Conservation (phyloP, 371 early-diverging fungal species). For the Amoeboradix gromovi region DNA sequence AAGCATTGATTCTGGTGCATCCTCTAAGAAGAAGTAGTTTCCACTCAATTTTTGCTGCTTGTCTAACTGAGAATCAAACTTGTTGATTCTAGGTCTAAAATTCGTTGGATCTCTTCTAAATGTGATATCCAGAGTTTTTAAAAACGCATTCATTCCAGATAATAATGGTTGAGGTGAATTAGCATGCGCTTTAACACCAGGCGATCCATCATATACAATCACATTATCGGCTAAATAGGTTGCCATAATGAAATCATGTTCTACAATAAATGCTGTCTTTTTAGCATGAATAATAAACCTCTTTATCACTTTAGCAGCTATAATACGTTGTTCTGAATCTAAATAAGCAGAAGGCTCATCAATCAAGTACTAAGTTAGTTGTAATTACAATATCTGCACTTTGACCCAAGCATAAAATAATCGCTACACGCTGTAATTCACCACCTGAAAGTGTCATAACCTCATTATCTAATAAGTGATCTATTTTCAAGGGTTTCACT, state of each 20-base stretch:
- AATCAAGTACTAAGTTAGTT: too few relatives aligned
- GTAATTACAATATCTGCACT: conserved; percentile 94
- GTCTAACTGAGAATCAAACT: conserved; percentile 82
- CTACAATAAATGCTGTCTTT: conserved; percentile 96
- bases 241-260: conserved; percentile 99
- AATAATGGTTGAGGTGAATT: conserved; percentile 61
- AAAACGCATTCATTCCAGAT: conserved; percentile 94
- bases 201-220: conserved; percentile 86
- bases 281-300: conserved; percentile 82
- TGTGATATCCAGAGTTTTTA: conserved; percentile 78
- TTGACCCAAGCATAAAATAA: conserved; percentile 72
- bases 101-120: conserved; percentile 97
- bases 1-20: too few relatives aligned
- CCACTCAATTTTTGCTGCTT: conserved; percentile 85
- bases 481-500: conserved; percentile 80
- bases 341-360: conserved; percentile 99
- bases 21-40: conserved; percentile 72
- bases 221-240: conserved; percentile 99
- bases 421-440: conserved; percentile 98
- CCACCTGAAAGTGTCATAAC: conserved; percentile 79
- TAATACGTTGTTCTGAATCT: conserved; percentile 98
- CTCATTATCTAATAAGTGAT: conserved; percentile 49
- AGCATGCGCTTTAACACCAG: conserved; percentile 63
- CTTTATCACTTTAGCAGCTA: conserved; percentile 97
- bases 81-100: conserved; percentile 97